A percentile compares a stretch with the other conserved stretches of the same genome.
Evolutionary conservation across 176 grass and related monocot species (phyloP).

Genomic region (Musa itinerans): DNA sequence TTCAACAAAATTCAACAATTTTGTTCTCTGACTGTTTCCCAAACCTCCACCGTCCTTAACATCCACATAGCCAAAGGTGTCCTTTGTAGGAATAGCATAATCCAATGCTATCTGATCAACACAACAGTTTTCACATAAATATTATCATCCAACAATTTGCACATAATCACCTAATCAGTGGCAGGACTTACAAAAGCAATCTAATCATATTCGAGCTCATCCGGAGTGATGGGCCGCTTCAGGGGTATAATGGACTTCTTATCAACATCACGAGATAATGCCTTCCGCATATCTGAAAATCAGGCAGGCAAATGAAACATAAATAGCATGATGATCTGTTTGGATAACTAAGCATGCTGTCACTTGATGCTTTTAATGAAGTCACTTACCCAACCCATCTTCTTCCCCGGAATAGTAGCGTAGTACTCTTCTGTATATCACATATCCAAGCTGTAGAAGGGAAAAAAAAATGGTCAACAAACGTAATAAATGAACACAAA

Average conservation of each 20-base stretch:
- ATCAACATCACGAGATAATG: conserved; percentile 77
- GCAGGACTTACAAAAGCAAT: not conserved
- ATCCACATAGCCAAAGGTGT: too few relatives aligned
- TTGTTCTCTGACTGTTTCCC: too few relatives aligned
- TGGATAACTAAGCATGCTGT: not conserved
- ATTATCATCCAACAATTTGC: too few relatives aligned
- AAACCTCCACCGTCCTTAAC: too few relatives aligned
- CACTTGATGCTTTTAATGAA: not conserved
- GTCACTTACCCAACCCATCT: conserved; percentile 80
- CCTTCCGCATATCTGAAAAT: conserved; percentile 88
- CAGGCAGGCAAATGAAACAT: not conserved
- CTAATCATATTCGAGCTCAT: conserved; percentile 99
- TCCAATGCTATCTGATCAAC: too few relatives aligned
- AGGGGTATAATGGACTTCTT: conserved; percentile 92
- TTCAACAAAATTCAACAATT: too few relatives aligned
- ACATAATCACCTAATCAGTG: not conserved
- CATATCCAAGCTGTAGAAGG: conserved; percentile 65
- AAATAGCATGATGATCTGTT: not conserved
- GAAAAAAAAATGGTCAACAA: not conserved
- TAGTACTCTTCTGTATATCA: conserved; percentile 86
- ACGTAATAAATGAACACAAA: not conserved
- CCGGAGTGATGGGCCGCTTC: conserved; percentile 81
- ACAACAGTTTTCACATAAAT: too few relatives aligned
- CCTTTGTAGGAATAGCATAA: too few relatives aligned
- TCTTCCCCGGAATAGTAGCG: conserved; percentile 99